Evolutionary conservation across 2,329 filamentous ascomycete genomes (phyloP), one percentile per base, ranked within the genome.

Genomic region (Pseudonectria foliicola): DNA sequence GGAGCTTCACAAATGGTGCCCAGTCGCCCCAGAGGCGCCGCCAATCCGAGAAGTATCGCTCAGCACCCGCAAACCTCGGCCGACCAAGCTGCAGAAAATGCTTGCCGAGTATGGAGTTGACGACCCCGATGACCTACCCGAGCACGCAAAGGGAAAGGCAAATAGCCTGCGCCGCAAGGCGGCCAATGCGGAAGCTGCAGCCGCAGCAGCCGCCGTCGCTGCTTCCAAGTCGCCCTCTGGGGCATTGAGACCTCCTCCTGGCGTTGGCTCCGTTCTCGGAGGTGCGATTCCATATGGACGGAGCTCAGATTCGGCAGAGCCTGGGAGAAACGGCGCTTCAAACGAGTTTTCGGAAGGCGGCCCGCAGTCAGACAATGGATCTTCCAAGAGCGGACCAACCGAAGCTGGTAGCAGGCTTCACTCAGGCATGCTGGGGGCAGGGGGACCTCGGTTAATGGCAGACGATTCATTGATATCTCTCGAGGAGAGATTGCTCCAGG

Each of bases 51-150:
- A 95, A 42, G 76, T 82, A 12, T 96, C 90, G 1, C 75, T 89
- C 43, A 95, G 89, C 32, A 98, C 92, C 4, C 77, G 92, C 39
- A 98, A 98, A 61, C 92, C 92, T 27, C 80, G 92, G 7, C 92
- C 92, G 7, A 98, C 92, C 0, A 98, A 98, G 63, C 77, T 95
- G 46, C 90, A 96, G 60, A 96, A 95, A 66, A 76, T 96, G 52
- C 82, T 98, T 69, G 80, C 80, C 2, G 83, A 92, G 50, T 78
- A 92, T 42, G 89, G 88, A 3, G 86, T 96, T 10, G 82, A 89
- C 4, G 87, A 93, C 47, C 86, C 87, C 0, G 90, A 96, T 35
- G 85, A 95, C 47, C 71, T 98, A 4, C 92, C 92, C 0, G 80
- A 88, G 42, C 79, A 85, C 46, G 75, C 89, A 42, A 81, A 85